Conservation (phyloP, 441 rosid species). For the Biscutella laevigata region DNA sequence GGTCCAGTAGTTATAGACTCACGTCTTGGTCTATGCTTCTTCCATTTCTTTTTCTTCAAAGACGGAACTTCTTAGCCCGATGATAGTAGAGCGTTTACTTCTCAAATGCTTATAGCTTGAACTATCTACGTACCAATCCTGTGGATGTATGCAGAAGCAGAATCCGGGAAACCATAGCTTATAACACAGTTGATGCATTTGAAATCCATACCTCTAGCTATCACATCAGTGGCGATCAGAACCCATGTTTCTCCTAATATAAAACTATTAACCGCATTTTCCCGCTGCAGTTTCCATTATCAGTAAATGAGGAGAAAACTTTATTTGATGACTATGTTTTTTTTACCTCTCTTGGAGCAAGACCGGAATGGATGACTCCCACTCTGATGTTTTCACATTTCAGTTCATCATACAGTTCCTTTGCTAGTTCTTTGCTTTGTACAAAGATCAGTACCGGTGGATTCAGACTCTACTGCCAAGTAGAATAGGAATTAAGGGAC, state of each 20-base stretch:
- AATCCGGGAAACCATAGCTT: slow-evolving; percentile 88
- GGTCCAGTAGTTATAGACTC: slow-evolving; percentile 64
- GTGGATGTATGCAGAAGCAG: slow-evolving; percentile 83
- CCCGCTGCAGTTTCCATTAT: slow-evolving; percentile 48
- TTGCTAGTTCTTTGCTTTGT: slow-evolving; percentile 88
- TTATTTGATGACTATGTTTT: too few relatives aligned
- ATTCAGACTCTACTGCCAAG: slow-evolving; percentile 69
- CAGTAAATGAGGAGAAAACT: background rate
- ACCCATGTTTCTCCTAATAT: slow-evolving; percentile 89
- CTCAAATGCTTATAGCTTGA: background rate
- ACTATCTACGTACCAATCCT: slow-evolving; percentile 69
- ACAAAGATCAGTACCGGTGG: slow-evolving; percentile 84
- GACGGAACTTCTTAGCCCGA: slow-evolving; percentile 88
- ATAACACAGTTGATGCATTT: slow-evolving; percentile 86
- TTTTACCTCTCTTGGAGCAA: slow-evolving; percentile 67
- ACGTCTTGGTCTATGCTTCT: slow-evolving; percentile 67
- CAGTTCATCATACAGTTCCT: slow-evolving; percentile 74
- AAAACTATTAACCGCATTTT: slow-evolving; percentile 70
- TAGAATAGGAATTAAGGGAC: slow-evolving; percentile 19
- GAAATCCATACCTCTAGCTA: slow-evolving; percentile 96
- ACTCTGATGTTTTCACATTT: slow-evolving; percentile 67
- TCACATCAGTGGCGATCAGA: slow-evolving; percentile 93
- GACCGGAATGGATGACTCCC: slow-evolving; percentile 74
- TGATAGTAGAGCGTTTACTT: slow-evolving; percentile 19
- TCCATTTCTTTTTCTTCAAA: slow-evolving; percentile 66